phyloP scores from a whole-genome alignment of 2,329 filamentous ascomycete genomes.

The Fusarium sp. region DNA sequence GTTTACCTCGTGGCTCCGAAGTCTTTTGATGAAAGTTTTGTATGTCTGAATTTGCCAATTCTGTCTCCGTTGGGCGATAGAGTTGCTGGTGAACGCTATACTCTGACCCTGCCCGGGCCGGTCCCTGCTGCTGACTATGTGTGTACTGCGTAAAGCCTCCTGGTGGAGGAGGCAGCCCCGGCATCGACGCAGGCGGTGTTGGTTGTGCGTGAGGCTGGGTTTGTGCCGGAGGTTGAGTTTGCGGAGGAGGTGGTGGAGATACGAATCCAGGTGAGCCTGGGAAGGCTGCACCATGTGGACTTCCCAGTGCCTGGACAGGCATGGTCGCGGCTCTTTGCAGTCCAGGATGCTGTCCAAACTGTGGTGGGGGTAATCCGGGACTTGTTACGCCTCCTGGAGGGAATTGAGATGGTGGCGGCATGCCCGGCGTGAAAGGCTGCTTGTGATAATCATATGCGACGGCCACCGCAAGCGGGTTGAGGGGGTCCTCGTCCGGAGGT shows the following conservation, averaged over 20 bases:
- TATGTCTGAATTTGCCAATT: constrained; percentile 56
- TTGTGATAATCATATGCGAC: constrained; percentile 67
- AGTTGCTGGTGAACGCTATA: constrained; percentile 75
- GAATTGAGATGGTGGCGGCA: constrained; percentile 60
- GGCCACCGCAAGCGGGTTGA: constrained; percentile 68
- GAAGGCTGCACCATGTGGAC: constrained; percentile 60
- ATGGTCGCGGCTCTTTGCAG: constrained; percentile 63
- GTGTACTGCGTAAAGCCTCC: constrained; percentile 69
- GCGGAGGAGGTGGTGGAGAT: constrained; percentile 48
- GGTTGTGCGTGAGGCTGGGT: constrained; percentile 46
- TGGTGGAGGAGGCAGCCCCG: constrained; percentile 57
- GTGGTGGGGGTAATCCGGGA: constrained; percentile 56
- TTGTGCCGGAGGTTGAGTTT: constrained; percentile 50
- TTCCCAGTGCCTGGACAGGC: constrained; percentile 58
- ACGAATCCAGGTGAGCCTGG: constrained; percentile 59
- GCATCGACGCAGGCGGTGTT: constrained; percentile 52
- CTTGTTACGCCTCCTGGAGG: constrained; percentile 58
- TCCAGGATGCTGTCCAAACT: constrained; percentile 60
- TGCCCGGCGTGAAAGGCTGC: constrained; percentile 64
- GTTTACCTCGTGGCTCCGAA: constrained; percentile 59
- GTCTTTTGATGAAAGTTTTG: constrained; percentile 56
- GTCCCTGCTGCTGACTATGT: constrained; percentile 49
- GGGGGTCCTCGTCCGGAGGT: constrained; percentile 73
- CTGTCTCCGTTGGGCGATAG: constrained; percentile 75
- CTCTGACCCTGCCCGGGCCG: constrained; percentile 50